Percentiles rank a stretch among this genome's conserved stretches.
Evolutionary conservation across 2,329 filamentous ascomycete species (phyloP).

Genomic region (Penicillium sp.): DNA sequence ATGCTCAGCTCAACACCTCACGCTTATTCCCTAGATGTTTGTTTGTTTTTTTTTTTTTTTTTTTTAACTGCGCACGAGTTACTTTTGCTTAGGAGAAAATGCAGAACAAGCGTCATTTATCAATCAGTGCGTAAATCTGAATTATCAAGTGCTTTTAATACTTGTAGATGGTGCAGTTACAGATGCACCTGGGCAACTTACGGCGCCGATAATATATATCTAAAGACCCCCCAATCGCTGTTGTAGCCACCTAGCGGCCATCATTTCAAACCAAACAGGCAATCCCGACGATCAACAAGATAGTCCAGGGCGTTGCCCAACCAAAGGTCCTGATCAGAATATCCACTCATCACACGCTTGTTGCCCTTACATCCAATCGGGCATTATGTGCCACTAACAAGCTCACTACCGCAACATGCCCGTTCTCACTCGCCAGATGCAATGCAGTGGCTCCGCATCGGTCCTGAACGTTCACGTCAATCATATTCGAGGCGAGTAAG

Average conservation of each 20-base stretch:
- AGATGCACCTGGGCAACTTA: not conserved
- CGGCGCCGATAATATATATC: not conserved
- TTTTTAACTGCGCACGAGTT: not conserved
- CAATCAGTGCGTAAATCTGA: not conserved
- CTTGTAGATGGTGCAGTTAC: not conserved
- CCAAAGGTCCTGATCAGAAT: not conserved
- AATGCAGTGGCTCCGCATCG: not conserved
- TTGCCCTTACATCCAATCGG: not conserved
- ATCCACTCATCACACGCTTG: not conserved
- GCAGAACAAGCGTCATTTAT: not conserved
- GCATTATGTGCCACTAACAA: constrained; percentile 1
- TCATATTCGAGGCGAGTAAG: not conserved
- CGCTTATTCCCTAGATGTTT: not conserved
- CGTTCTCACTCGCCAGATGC: constrained; percentile 2
- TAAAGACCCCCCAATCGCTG: not conserved
- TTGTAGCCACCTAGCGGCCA: not conserved
- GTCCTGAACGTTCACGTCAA: constrained; percentile 1
- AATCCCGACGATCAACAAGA: not conserved
- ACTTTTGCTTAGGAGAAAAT: not conserved
- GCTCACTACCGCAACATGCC: not conserved
- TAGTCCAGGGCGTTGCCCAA: not conserved
- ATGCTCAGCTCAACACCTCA: not conserved
- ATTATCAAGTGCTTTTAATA: not conserved
- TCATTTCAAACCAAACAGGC: not conserved
- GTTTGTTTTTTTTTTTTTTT: not conserved